phyloP scores from a whole-genome alignment of 2,329 filamentous ascomycete genomes.

The Keithomyces neogunnii region DNA sequence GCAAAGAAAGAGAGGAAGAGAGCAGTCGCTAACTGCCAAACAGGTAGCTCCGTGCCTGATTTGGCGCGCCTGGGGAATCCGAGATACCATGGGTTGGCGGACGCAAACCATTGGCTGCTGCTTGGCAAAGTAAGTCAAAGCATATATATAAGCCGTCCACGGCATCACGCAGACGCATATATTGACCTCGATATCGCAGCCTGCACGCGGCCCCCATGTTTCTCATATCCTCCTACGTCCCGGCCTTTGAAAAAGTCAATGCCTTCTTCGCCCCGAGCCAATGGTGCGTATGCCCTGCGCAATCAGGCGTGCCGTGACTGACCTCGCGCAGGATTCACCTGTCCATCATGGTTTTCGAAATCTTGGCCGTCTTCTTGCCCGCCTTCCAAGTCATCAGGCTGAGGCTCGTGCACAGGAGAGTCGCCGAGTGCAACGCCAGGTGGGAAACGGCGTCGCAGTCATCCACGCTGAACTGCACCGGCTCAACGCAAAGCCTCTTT shows the following conservation, averaged over 20 bases:
- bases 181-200: constrained; percentile 20
- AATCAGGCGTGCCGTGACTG: constrained; percentile 7
- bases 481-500: background rate
- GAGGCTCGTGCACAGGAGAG: constrained; percentile 23
- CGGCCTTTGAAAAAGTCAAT: constrained; percentile 41
- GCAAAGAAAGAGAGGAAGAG: constrained; percentile 24
- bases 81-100: constrained; percentile 57
- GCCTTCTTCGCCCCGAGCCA: constrained; percentile 46
- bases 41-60: constrained; percentile 19
- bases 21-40: background rate
- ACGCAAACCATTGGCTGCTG: constrained; percentile 47
- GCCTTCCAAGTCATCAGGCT: constrained; percentile 42
- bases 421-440: constrained; percentile 9
- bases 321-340: constrained; percentile 27
- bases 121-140: constrained; percentile 28
- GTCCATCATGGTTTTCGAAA: constrained; percentile 52
- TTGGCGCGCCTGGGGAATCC: constrained; percentile 51
- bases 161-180: background rate
- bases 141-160: too few relatives aligned
- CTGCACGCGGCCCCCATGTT: constrained; percentile 57
- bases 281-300: constrained; percentile 33
- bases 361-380: constrained; percentile 53
- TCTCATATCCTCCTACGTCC: constrained; percentile 45
- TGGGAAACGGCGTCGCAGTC: constrained; percentile 10
- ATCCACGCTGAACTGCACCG: constrained; percentile 9